Evolutionary conservation across 2,329 filamentous ascomycete genomes (phyloP), one percentile per base, ranked within the genome.

Genomic region (Arthrobotrys sinensis): DNA sequence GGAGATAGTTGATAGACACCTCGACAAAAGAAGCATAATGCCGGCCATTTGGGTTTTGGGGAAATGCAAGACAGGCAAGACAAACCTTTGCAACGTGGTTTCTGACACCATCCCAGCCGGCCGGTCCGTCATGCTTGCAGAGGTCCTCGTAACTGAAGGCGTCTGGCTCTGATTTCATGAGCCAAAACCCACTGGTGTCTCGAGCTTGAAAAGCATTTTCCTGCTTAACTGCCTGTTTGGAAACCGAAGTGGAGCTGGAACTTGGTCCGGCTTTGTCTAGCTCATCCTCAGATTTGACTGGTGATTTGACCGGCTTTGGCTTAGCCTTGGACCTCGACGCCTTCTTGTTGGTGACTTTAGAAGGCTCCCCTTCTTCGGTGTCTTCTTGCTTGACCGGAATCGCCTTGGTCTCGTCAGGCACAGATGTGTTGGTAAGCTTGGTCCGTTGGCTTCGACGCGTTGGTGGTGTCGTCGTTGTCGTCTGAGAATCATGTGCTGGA

Each of bases 151-250:
- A 93, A 14, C 94, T 86, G 4, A 96, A 91, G 3, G 93, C 90
- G 81, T 97, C 92, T 0, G 96, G 95, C 85, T 99, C 92, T 0
- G 93, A 92, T 85, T 95, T 96, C 88, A 96, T 89, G 36, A 96
- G 88, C 92, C 92, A 94, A 84, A 92, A 94, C 46, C 72, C 67
- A 68, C 52, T 4, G 24, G 75, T 55, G 16, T 71, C 63, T 14
- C 32, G 64, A 57, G 66, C 73, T 53, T 65, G 48, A 19, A 8
- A 14, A 6, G 52, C 10, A 6, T 12, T 34, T 21, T 70, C 72
- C 36, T 38, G 21, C 52, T 62, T 60, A 53, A 14, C 62, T 71
- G 48, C 66, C 36, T 45, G 4, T 67, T 72, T 67, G 12, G 43
- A 28, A 28, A 24, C 53, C 28, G 53, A 55, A 40, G 73, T 72